Conservation (phyloP, 179 eudicot genomes). For the Gypsophila paniculata region DNA sequence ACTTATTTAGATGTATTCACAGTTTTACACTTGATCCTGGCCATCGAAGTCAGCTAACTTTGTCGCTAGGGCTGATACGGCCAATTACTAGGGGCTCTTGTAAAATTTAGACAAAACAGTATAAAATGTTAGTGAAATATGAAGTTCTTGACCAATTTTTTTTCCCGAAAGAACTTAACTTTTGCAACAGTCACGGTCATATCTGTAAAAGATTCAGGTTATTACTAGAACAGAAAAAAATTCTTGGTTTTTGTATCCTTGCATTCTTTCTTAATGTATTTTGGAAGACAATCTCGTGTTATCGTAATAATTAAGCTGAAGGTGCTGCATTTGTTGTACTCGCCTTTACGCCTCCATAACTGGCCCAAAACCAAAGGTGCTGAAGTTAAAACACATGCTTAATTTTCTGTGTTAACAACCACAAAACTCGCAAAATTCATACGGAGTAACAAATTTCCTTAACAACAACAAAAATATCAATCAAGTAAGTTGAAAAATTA, state of each 20-base stretch:
- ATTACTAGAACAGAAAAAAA: not conserved
- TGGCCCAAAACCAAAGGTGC: too few species aligned
- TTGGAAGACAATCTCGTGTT: too few species aligned
- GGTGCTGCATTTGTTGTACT: too few species aligned
- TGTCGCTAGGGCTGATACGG: slow-evolving; percentile 5
- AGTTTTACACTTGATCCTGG: slow-evolving; percentile 1
- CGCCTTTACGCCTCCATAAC: too few species aligned
- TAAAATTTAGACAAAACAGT: slow-evolving; percentile 20
- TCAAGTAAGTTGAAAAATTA: not conserved
- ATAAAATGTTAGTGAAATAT: not conserved
- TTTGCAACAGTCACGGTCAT: slow-evolving; percentile 10
- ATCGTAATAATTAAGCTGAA: too few species aligned
- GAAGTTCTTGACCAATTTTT: slow-evolving; percentile 17
- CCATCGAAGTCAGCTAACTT: slow-evolving; percentile 3
- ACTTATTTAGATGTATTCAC: not conserved
- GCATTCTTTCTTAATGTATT: not conserved
- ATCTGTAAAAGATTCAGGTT: slow-evolving; percentile 1
- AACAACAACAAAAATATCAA: not conserved
- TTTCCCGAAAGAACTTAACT: slow-evolving; percentile 16
- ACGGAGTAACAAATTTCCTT: not conserved
- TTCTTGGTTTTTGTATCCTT: not conserved
- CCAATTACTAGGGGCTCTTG: slow-evolving; percentile 17
- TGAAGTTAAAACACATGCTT: too few species aligned
- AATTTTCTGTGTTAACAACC: too few species aligned
- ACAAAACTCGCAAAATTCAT: too few species aligned